These are phyloP conservation scores for Fusarium agapanthi DNA, from an alignment of 2,329 filamentous ascomycete species.

Conservation along the genomic window DNA sequence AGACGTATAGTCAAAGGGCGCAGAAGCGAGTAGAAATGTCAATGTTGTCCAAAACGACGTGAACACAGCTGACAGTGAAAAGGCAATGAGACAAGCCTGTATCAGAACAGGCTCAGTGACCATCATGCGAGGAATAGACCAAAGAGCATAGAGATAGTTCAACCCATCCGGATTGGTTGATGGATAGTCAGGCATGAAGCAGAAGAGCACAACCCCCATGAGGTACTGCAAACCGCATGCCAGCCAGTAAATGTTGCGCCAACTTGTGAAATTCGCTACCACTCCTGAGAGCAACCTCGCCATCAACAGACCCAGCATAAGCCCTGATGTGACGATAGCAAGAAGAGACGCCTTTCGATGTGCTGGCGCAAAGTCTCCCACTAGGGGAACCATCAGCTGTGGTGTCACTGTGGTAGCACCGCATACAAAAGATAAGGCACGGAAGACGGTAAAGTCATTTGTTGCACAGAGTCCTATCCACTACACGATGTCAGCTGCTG, in stretches of 20 bases:
- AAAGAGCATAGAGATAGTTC: conserved; percentile 72
- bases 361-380: conserved; percentile 79
- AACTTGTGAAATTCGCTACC: conserved; percentile 75
- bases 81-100: conserved; percentile 73
- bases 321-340: conserved; percentile 77
- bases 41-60: conserved; percentile 71
- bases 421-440: conserved; percentile 75
- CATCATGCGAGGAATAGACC: conserved; percentile 70
- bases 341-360: conserved; percentile 74
- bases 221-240: conserved; percentile 75
- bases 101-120: conserved; percentile 73
- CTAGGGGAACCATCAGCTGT: conserved; percentile 80
- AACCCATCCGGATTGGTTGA: conserved; percentile 72
- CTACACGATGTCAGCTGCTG: conserved; percentile 38
- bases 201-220: conserved; percentile 71
- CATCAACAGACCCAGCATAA: conserved; percentile 79
- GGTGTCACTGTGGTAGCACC: conserved; percentile 85
- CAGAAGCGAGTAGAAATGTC: conserved; percentile 77
- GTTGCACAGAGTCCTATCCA: conserved; percentile 80
- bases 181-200: conserved; percentile 84
- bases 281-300: conserved; percentile 80
- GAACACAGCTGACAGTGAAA: conserved; percentile 64
- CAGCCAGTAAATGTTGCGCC: conserved; percentile 84
- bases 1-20: conserved; percentile 74
- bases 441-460: conserved; percentile 69